Percentiles rank a stretch among this genome's conserved stretches.
Conservation (phyloP, 73 alveolate species). For the Breviolum minutum region DNA sequence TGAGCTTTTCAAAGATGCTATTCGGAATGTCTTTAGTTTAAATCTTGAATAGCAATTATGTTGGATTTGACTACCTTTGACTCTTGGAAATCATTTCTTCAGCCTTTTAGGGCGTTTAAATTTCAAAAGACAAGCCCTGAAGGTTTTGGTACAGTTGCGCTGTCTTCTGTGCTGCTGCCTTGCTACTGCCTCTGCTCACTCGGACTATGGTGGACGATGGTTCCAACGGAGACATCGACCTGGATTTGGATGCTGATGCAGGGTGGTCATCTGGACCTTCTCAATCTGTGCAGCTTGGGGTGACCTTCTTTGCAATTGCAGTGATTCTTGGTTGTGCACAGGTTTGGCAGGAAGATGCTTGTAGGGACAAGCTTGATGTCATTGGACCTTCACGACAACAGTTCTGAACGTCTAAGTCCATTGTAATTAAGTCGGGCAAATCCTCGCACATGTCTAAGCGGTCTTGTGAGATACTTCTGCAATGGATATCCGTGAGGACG, state of each 20-base stretch:
- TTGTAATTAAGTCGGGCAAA: too few relatives aligned
- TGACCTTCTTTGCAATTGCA: constrained; percentile 36
- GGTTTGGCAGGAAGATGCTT: background rate
- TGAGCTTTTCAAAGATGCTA: background rate
- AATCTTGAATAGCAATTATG: background rate
- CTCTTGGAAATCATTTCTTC: too few relatives aligned
- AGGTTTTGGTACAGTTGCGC: constrained; percentile 58
- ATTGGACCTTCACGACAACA: too few relatives aligned
- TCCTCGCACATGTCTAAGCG: background rate
- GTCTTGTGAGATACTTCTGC: background rate
- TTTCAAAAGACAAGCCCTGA: background rate
- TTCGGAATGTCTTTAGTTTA: background rate
- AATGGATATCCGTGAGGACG: too few relatives aligned
- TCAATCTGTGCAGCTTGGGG: constrained; percentile 36
- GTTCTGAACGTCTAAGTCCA: too few relatives aligned
- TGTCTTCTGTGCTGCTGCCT: constrained; percentile 30
- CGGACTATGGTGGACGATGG: background rate
- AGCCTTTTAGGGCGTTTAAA: too few relatives aligned
- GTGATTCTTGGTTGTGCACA: background rate
- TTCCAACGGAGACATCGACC: background rate
- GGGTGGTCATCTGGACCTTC: constrained; percentile 5
- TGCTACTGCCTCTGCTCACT: constrained; percentile 5
- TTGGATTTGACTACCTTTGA: background rate
- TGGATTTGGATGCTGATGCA: background rate
- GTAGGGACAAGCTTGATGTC: background rate